Evolutionary conservation across 805 yeast species (phyloP), one percentile per base, ranked within the genome.

Genomic region (Torulaspora indica): DNA sequence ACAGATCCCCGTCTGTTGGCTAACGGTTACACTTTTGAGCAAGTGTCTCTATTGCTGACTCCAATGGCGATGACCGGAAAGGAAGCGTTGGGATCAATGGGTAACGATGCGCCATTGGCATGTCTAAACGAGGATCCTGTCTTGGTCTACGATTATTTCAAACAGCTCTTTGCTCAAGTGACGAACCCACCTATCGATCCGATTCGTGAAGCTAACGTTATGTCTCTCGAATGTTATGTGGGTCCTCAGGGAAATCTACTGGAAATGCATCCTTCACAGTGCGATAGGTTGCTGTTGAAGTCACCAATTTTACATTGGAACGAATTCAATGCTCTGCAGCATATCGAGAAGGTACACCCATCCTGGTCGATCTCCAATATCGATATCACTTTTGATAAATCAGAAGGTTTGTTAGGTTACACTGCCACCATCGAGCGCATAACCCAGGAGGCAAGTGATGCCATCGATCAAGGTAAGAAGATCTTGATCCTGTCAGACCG

Each of bases 181-280:
- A 91, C 98, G 25, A 91, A 91, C 70, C 98, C 98, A 46, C 98
- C 98, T 40, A 93, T 91, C 63, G 98, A 91, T 66, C 98, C 98
- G 41, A 93, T 91, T 57, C 82, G 98, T 67, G 98, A 91, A 71
- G 82, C 83, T 47, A 86, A 91, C 56, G 98, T 93, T 61, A 91
- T 91, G 98, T 87, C 96, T 9, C 76, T 93, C 55, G 96, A 91
- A 67, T 91, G 98, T 70, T 88, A 85, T 67, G 82, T 91, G 59
- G 98, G 98, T 44, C 98, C 98, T n/a, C 98, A 93, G 68, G 98
- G 65, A 38, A 91, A 91, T 65, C 70, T 91, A 53, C 76, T 91
- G 60, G 98, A 93, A 67, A 88, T 89, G 90, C 81, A 83, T 60
- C 82, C 96, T 8, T 74, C 76, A 45, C 98, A 93, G 72, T 91